Conservation (phyloP, 1,139 yeast species). For the Diutina catenulata region DNA sequence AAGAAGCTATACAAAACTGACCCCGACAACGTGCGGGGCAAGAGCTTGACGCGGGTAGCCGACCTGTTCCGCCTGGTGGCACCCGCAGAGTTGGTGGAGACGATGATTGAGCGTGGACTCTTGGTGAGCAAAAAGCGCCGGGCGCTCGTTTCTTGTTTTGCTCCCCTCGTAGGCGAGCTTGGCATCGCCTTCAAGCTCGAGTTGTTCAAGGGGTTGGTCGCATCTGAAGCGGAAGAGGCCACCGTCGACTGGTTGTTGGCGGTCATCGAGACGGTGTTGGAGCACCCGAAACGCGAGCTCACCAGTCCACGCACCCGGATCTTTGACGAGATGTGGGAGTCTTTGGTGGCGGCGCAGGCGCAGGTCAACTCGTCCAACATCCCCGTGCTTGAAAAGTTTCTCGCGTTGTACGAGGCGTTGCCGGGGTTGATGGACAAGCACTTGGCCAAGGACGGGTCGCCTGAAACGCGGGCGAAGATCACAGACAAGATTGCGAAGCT, state of each 20-base stretch:
- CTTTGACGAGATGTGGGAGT: not conserved
- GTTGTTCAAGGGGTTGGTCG: not conserved
- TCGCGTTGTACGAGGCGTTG: not conserved
- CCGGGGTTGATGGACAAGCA: not conserved
- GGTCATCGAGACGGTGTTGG: not conserved
- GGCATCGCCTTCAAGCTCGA: not conserved
- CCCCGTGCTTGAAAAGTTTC: constrained; percentile 1
- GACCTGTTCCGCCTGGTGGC: not conserved
- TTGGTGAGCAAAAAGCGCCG: not conserved
- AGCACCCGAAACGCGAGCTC: not conserved
- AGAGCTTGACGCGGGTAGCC: not conserved
- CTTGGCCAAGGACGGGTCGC: not conserved
- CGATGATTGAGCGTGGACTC: not conserved
- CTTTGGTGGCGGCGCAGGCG: not conserved
- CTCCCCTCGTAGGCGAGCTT: not conserved
- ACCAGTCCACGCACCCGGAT: not conserved
- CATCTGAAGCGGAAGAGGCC: not conserved
- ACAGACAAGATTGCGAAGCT: not conserved
- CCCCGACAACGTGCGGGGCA: not conserved
- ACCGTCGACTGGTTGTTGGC: not conserved
- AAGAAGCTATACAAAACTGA: not conserved
- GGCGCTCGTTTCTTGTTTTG: not conserved
- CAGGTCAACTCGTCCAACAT: not conserved
- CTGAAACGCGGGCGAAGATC: not conserved
- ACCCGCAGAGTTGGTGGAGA: not conserved